Evolutionary conservation across 768 basidiomycete genomes (phyloP), one percentile per base, ranked within the genome.

Genomic region (Leccinum rimulosum): DNA sequence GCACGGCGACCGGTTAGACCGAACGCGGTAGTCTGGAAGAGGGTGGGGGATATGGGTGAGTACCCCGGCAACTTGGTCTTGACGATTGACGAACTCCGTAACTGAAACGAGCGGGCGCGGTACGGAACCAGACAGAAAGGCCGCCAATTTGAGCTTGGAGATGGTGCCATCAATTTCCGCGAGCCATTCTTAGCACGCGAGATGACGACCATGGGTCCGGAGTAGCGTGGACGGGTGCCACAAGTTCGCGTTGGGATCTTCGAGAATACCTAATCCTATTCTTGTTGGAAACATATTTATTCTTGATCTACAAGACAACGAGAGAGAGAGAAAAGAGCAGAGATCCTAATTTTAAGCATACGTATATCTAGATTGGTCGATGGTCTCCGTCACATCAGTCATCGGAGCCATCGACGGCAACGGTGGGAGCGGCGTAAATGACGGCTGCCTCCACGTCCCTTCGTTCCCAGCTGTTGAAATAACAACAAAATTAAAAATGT

Each of bases 1-100:
- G 88, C 86, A 14, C 97, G 85, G 27, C 95, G 84, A 36, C 27
- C 27, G 27, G 27, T 27, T 27, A 28, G 8, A 28, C 28, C 28
- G 28, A 28, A 28, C 1, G 27, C 4, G 27, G 4, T 28, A 28
- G 27, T 28, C 27, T 28, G 27, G 27, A 6, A 6, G 27, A 28
- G 27, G 27, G 27, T 22, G 22, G 27, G 27, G 27, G 27, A 27
- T 27, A 27, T 27, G 27, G 27, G 4, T 28, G 28, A 28, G 28
- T 28, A 28, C 28, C 28, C 28, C 8, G 28, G 28, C 28, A 28
- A 28, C 28, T 27, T 27, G 27, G 27, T 27, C 27, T 27, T 27
- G 27, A 27, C 27, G 27, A 27, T 27, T 27, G 27, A 27, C 27
- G 27, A 27, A 27, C 27, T 27, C 27, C 4, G 27, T 27, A 27